phyloP scores from a whole-genome alignment of 352 stramenopile species.

The Phytophthora syringae region DNA sequence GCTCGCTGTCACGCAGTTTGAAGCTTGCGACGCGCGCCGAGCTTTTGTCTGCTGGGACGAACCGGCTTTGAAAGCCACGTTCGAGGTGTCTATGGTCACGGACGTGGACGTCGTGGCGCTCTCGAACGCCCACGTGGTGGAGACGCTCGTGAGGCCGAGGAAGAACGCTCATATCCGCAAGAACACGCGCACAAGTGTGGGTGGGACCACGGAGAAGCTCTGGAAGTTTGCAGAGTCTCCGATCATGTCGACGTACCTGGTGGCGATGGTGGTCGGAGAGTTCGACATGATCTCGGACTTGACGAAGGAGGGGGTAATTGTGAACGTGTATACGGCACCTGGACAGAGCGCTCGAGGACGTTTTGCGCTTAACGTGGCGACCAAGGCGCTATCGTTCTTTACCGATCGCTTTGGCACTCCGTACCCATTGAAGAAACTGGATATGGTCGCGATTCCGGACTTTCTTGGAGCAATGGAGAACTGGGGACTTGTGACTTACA shows the following conservation, averaged over 20 bases:
- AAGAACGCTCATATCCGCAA: constrained; percentile 65
- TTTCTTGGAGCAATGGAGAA: constrained; percentile 97
- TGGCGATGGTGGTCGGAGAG: constrained; percentile 96
- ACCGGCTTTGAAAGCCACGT: constrained; percentile 95
- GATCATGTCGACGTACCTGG: constrained; percentile 98
- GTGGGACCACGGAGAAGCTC: constrained; percentile 54
- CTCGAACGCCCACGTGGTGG: constrained; percentile 96
- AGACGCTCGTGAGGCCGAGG: constrained; percentile 67
- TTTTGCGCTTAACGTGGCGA: constrained; percentile 90
- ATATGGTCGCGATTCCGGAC: constrained; percentile 97
- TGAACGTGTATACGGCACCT: constrained; percentile 96
- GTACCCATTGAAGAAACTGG: constrained; percentile 98
- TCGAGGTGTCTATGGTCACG: constrained; percentile 94
- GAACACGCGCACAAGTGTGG: constrained; percentile 45
- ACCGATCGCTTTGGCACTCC: constrained; percentile 73
- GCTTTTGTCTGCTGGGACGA: constrained; percentile 99
- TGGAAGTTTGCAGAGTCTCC: constrained; percentile 94
- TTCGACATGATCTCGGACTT: constrained; percentile 95
- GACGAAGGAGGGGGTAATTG: constrained; percentile 90
- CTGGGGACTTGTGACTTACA: constrained; percentile 96
- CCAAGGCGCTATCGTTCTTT: constrained; percentile 76
- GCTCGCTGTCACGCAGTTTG: constrained; percentile 92
- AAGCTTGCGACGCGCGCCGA: constrained; percentile 88
- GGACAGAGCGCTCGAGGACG: constrained; percentile 89
- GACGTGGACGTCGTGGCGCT: constrained; percentile 92